Evolutionary conservation across 129 eudicot species (phyloP), one percentile per base, ranked within the genome.

Genomic region (Tagetes patula): DNA sequence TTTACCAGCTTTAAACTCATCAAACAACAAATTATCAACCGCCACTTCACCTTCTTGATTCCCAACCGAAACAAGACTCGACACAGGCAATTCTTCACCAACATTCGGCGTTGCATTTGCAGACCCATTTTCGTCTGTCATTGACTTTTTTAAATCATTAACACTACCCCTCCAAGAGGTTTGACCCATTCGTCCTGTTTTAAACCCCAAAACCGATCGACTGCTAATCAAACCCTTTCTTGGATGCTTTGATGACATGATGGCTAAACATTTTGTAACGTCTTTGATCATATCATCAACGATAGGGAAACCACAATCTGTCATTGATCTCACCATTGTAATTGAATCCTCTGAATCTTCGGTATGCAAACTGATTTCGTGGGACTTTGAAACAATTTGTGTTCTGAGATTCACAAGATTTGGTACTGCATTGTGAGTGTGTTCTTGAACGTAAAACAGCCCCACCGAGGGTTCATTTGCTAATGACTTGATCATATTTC

Each of bases 401-500:
- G 74, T 85, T 71, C 69, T 85, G 62, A 88, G 87, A 79, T 77
- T 85, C 49, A 95, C 56, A 31, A 91, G 77, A 66, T 88, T 91
- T 20, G 97, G 99, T 46, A 79, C 93, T 3, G 91, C 83, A 37
- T 77, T 88, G 64, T 85, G 88, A 32, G 89, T 60, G 75, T 95
- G 99, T 74, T 90, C 91, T 71, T 95, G 99, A 69, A 95, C 73
- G 54, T 86, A 95, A 82, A 83, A 95, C 71, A 95, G 93, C 8
- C 97, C 99, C 80, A 88, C 88, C 0, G 99, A 95, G 82, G 99
- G 99, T 59, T 95, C 97, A 59, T 95, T 90, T 34, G 99, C 97
- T 34, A 87, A 72, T 49, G 82, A 90, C 60, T 87, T 91, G 59
- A 87, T 85, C 96, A 91, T 91, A 31, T 81, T 89, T 84, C 83